Conservation (phyloP, 2,329 filamentous ascomycete species). For the Paramyrothecium roridum region DNA sequence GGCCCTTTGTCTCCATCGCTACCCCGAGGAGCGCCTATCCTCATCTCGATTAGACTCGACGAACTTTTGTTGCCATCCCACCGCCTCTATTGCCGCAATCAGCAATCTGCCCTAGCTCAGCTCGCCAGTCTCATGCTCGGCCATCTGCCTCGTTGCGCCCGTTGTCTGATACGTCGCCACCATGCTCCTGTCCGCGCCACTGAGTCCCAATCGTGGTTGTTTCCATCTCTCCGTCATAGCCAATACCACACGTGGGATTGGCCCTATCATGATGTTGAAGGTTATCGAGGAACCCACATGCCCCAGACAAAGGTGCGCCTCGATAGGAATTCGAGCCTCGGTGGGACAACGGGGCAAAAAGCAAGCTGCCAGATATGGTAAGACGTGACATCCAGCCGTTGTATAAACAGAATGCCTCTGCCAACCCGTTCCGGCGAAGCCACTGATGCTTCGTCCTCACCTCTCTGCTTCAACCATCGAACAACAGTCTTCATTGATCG, state of each 20-base stretch:
- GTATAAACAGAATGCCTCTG: neutral
- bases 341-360: neutral
- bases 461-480: neutral
- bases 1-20: neutral
- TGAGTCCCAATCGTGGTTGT: neutral
- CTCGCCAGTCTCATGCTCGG: neutral
- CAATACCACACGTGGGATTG: neutral
- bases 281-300: neutral
- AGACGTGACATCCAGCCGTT: neutral
- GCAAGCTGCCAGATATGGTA: neutral
- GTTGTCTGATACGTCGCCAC: neutral
- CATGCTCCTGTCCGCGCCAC: neutral
- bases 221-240: neutral
- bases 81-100: neutral
- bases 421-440: neutral
- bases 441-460: neutral
- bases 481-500: neutral
- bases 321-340: neutral
- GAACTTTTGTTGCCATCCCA: neutral
- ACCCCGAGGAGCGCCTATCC: neutral
- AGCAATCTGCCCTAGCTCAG: neutral
- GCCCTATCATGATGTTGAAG: neutral
- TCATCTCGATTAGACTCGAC: neutral
- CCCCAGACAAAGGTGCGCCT: neutral
- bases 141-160: neutral